Conservation (phyloP, 2,329 filamentous ascomycete genomes). For the Penicillium sp. region DNA sequence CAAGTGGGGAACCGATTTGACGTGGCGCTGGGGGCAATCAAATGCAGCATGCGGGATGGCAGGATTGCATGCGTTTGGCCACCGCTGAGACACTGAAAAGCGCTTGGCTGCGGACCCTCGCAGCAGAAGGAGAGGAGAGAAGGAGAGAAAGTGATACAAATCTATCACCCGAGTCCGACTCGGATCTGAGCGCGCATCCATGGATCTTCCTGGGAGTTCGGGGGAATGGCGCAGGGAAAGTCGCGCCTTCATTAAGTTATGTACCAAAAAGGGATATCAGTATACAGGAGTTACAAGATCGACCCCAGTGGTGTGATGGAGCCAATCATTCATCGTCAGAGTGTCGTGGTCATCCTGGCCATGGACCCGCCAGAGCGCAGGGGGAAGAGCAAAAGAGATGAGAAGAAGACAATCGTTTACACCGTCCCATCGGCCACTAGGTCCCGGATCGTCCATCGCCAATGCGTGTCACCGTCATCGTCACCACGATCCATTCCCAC, state of each 20-base stretch:
- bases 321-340: no score
- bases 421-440: conserved; percentile 33
- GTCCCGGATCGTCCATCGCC: conserved; percentile 68
- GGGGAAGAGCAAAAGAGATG: neutral
- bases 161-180: conserved; percentile 22
- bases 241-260: neutral
- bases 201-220: no score
- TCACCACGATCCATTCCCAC: conserved; percentile 52
- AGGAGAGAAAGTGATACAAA: conserved; percentile 14
- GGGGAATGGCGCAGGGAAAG: no score
- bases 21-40: conserved; percentile 21
- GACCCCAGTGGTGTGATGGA: neutral
- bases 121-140: conserved; percentile 18
- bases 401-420: neutral
- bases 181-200: conserved; percentile 1
- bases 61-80: conserved; percentile 26
- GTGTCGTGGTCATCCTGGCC: conserved; percentile 3
- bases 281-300: no score
- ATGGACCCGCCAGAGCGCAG: conserved; percentile 3
- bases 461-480: conserved; percentile 49
- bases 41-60: conserved; percentile 22
- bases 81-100: conserved; percentile 21
- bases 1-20: conserved; percentile 14
- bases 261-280: no score
- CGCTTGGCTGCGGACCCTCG: conserved; percentile 21